phyloP scores from a whole-genome alignment of 805 yeast species.

The Cyberlindnera sargentensis region DNA sequence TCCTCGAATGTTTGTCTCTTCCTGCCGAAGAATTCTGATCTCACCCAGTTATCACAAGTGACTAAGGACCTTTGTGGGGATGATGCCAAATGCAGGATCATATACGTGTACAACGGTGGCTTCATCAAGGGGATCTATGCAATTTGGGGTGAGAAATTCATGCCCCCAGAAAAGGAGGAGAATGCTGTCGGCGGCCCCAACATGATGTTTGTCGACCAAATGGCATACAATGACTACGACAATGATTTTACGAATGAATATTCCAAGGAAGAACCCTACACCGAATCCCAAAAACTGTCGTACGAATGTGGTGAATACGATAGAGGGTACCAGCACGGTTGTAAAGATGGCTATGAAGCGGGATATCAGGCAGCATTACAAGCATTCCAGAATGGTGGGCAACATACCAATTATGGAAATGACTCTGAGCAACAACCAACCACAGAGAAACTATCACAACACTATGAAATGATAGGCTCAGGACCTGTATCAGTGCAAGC shows the following conservation, averaged over 20 bases:
- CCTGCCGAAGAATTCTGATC: slow-evolving; percentile 54
- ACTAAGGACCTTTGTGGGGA: slow-evolving; percentile 41
- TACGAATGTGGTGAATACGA: neutral
- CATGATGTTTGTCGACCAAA: neutral
- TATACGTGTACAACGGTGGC: slow-evolving; percentile 35
- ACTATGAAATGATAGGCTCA: no score
- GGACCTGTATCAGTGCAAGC: no score
- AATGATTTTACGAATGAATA: neutral
- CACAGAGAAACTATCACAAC: no score
- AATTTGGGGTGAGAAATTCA: slow-evolving; percentile 50
- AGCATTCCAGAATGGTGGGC: neutral
- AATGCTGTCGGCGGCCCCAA: neutral
- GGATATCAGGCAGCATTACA: slow-evolving; percentile 1
- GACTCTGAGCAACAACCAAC: neutral
- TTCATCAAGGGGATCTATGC: slow-evolving; percentile 48
- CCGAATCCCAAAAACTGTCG: no score
- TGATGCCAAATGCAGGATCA: slow-evolving; percentile 36
- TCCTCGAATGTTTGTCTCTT: slow-evolving; percentile 48
- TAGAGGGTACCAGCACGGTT: slow-evolving; percentile 1
- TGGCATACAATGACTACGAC: neutral
- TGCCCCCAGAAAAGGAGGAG: slow-evolving; percentile 14
- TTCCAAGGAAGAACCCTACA: no score
- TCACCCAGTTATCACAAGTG: slow-evolving; percentile 42
- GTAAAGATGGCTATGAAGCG: slow-evolving; percentile 2
- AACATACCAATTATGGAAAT: neutral